Conservation (phyloP, 169 alveolate species). For the Plasmodium reichenowi region DNA sequence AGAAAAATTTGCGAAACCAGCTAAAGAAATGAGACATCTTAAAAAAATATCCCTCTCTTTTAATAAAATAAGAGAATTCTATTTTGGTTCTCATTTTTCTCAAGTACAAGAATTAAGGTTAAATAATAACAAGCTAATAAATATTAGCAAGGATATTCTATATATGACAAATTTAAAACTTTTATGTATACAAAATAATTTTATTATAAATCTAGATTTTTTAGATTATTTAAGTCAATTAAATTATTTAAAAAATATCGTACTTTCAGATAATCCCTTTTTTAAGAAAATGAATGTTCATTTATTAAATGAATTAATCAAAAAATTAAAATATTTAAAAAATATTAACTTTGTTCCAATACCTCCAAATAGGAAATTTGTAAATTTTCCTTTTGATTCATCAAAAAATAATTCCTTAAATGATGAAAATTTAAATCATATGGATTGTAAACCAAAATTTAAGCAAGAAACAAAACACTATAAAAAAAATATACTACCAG, state of each 20-base stretch:
- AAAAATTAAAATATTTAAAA: constrained; percentile 28
- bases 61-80: constrained; percentile 77
- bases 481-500: too few relatives aligned
- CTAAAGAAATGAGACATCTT: constrained; percentile 76
- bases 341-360: constrained; percentile 47
- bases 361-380: constrained; percentile 31
- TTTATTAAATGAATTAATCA: constrained; percentile 39
- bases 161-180: constrained; percentile 56
- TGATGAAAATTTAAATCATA: too few relatives aligned
- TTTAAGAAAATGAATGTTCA: constrained; percentile 45
- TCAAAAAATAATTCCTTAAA: constrained; percentile 10
- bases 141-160: constrained; percentile 50
- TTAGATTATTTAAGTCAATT: constrained; percentile 34
- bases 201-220: constrained; percentile 23
- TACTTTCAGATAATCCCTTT: constrained; percentile 65
- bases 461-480: too few relatives aligned
- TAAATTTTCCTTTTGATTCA: constrained; percentile 13
- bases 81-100: constrained; percentile 60
- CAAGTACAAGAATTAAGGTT: constrained; percentile 55
- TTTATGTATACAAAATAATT: constrained; percentile 55
- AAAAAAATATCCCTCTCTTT: constrained; percentile 81
- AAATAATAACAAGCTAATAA: constrained; percentile 45
- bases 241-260: constrained; percentile 55
- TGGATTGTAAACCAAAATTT: too few relatives aligned
- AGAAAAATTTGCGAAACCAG: constrained; percentile 77